Conservation (phyloP, 352 stramenopile genomes). For the Globisporangium megalacanthum region DNA sequence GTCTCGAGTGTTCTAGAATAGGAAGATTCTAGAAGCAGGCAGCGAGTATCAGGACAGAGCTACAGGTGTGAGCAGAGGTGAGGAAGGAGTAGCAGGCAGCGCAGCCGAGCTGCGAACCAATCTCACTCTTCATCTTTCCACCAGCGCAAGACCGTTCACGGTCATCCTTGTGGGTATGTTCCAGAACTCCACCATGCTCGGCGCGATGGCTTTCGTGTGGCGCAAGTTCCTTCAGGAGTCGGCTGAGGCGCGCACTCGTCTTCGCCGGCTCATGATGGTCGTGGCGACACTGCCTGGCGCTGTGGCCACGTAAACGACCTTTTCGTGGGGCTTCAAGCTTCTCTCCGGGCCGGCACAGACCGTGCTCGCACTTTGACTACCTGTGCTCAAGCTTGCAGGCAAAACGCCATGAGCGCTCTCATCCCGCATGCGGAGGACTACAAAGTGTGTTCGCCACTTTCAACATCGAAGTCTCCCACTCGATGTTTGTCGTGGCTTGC, state of each 20-base stretch:
- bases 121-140: no score
- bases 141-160: no score
- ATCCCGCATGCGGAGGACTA: neutral
- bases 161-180: neutral
- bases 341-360: neutral
- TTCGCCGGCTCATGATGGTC: neutral
- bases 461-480: constrained; percentile 1
- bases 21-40: no score
- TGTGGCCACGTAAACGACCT: neutral
- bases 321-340: neutral
- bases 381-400: neutral
- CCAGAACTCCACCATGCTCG: neutral
- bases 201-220: neutral
- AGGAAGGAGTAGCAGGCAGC: no score
- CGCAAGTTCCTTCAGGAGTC: neutral
- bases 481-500: constrained; percentile 3
- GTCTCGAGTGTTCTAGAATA: no score
- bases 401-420: constrained; percentile 1
- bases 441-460: constrained; percentile 5
- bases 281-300: neutral
- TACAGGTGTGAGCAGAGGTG: no score
- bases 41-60: no score
- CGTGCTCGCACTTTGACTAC: neutral
- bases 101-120: no score
- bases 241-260: neutral